Evolutionary conservation across 1,284 basidiomycete genomes (phyloP), one percentile per base, ranked within the genome.

Genomic region (Xerocomus amazonicus): DNA sequence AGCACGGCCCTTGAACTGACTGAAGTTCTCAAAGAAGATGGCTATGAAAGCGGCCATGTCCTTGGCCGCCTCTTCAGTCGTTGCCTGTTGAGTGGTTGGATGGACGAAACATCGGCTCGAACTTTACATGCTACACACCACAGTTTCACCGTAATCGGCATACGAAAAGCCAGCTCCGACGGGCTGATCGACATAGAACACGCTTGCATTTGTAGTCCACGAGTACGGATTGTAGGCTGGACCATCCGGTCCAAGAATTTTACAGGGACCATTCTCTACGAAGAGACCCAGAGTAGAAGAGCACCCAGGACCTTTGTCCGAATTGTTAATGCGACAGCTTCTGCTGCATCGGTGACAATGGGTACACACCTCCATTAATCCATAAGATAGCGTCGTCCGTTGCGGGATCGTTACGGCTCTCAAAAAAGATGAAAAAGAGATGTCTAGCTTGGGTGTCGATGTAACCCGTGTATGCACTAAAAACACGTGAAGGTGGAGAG

Each of bases 381-480:
- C 81, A 84, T 52, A 83, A 72, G 16, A 84, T 73, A 2, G 87
- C 73, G 56, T 83, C 81, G 56, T 87, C 83, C 43, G 70, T 78
- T 27, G 74, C 71, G 0, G 87, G 86, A 51, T 84, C 70, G 47
- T 69, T 77, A 50, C 88, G 72, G 45, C 82, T 86, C 66, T 91
- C 87, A 68, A 92, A 91, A 68, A 91, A 92, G 72, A 87, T 90
- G 74, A 90, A 92, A 71, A 90, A 92, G 31, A 91, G 66, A 54
- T 82, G 80, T 56, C 80, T 52, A 27, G 79, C 80, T 40, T 79
- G 83, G 5, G 81, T 73, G 49, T 83, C 81, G 13, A 84, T 66
- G 57, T 83, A 83, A 3, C 81, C 80, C 8, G 81, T 81, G 54
- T 80, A 83, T 9, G 76, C 76, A 45, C 77, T 34, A 19, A 46